Evolutionary conservation across 352 stramenopile species (phyloP), one percentile per base, ranked within the genome.

Genomic region (Globisporangium camurandrum): DNA sequence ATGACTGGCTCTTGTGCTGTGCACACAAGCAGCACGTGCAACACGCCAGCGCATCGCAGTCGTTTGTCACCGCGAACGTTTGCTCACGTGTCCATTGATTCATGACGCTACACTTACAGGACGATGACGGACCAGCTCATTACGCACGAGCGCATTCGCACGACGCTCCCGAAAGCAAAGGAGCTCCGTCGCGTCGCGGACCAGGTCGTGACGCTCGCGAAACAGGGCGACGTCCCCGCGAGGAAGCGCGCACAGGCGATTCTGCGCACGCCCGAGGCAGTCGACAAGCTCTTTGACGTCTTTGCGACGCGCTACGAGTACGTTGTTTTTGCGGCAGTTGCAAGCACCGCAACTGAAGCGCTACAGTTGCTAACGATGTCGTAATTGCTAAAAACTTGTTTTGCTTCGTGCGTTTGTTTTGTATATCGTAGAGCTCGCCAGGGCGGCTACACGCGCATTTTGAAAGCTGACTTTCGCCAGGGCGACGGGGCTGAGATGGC

Each of bases 51-150:
- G n/a, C n/a, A n/a, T n/a, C n/a, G n/a, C n/a, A n/a, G n/a, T n/a
- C n/a, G n/a, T n/a, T n/a, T n/a, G n/a, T n/a, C n/a, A n/a, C n/a
- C n/a, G n/a, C n/a, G n/a, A n/a, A n/a, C n/a, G n/a, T n/a, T n/a
- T n/a, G 5, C 8, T 39, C 14, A 12, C 2, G 9, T 41, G 30
- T 46, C n/a, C 17, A 26, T 33, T 3, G 27, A 10, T 36, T 5
- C 1, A 8, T 52, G 14, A 28, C 9, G 12, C 14, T 54, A 20
- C 30, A 38, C 10, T 23, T 43, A 56, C 52, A 93, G 80, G 38
- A 98, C 97, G 37, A 97, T 98, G 82, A 88, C 98, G 44, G 98
- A 93, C 52, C 97, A 96, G 51, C 77, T 99, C 46, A 95, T 99
- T 59, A 95, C 98, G 59, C 93, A 98, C 66, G 96, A 99, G 66